Conservation (phyloP, 1,284 basidiomycete genomes). For the Volvariella volvacea region DNA sequence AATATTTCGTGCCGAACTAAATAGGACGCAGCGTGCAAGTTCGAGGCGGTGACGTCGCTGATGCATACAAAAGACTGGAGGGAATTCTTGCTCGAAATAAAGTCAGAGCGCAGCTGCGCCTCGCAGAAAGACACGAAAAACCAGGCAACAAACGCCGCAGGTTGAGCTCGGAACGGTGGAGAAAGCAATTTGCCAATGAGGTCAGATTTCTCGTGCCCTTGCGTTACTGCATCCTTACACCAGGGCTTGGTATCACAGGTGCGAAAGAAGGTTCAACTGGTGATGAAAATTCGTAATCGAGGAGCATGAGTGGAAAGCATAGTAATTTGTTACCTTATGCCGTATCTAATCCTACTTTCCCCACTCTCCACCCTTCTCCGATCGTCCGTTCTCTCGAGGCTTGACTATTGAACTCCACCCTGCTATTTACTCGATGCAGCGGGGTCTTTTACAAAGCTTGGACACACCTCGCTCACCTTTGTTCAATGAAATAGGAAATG, state of each 20-base stretch:
- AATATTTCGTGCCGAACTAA: neutral
- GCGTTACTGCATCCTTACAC: constrained; percentile 6
- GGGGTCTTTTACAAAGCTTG: too few species aligned
- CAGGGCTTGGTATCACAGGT: constrained; percentile 38
- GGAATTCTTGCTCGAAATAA: constrained; percentile 48
- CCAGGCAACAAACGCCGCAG: constrained; percentile 61
- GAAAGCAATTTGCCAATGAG: constrained; percentile 62
- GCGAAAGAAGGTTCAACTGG: constrained; percentile 51
- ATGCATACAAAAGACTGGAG: constrained; percentile 44
- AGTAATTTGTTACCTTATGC: neutral
- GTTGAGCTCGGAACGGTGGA: constrained; percentile 58
- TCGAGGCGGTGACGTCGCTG: constrained; percentile 26
- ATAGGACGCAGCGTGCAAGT: constrained; percentile 48
- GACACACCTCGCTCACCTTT: too few species aligned
- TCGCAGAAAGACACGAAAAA: constrained; percentile 62
- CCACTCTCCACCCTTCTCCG: constrained; percentile 8
- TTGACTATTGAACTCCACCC: too few species aligned
- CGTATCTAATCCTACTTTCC: constrained; percentile 10
- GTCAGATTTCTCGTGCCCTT: constrained; percentile 29
- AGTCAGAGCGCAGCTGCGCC: constrained; percentile 43
- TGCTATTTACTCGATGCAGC: too few species aligned
- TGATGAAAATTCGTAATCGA: constrained; percentile 46
- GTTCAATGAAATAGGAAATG: too few species aligned
- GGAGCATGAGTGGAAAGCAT: constrained; percentile 34
- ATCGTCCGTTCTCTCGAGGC: too few species aligned